phyloP scores from a whole-genome alignment of 176 grass and related monocot genomes.

The Oropetium thomaeum region DNA sequence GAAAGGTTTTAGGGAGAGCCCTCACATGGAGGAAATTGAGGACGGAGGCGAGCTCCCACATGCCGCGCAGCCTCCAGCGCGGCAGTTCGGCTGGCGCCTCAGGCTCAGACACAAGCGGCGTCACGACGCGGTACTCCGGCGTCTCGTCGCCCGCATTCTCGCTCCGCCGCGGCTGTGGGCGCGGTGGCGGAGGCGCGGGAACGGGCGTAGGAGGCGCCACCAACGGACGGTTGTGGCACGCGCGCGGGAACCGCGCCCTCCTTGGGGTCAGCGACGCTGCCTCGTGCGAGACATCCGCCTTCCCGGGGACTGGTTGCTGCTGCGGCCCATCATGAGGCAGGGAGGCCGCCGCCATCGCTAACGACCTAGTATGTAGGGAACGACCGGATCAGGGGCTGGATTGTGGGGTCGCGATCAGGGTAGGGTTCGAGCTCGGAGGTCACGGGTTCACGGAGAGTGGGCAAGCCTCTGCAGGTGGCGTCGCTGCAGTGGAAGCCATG shows the following conservation, averaged over 20 bases:
- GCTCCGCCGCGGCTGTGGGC: conserved; percentile 36
- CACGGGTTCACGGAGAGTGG: conserved; percentile 23
- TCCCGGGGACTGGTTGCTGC: neutral
- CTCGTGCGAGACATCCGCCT: conserved; percentile 12
- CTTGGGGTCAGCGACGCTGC: conserved; percentile 6
- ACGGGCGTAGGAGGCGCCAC: conserved; percentile 10
- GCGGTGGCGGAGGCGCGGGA: conserved; percentile 28
- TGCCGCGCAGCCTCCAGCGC: conserved; percentile 67
- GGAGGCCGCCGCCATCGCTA: conserved; percentile 25
- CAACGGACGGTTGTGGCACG: conserved; percentile 59
- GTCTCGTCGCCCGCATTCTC: conserved; percentile 36
- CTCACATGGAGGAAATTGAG: conserved; percentile 93
- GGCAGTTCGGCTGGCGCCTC: conserved; percentile 45
- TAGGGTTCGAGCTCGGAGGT: conserved; percentile 23
- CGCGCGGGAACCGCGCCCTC: conserved; percentile 67
- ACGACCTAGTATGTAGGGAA: conserved; percentile 10
- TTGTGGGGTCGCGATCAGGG: conserved; percentile 11
- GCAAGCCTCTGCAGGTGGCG: conserved; percentile 27
- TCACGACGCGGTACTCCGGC: conserved; percentile 58
- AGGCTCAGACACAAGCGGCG: conserved; percentile 63
- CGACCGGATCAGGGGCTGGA: conserved; percentile 1
- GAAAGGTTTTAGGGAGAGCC: neutral
- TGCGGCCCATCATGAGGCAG: conserved; percentile 12
- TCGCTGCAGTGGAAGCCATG: conserved; percentile 39
- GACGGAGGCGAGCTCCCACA: conserved; percentile 93